Conservation (phyloP, 768 basidiomycete genomes). For the Lentinula detonsa region DNA sequence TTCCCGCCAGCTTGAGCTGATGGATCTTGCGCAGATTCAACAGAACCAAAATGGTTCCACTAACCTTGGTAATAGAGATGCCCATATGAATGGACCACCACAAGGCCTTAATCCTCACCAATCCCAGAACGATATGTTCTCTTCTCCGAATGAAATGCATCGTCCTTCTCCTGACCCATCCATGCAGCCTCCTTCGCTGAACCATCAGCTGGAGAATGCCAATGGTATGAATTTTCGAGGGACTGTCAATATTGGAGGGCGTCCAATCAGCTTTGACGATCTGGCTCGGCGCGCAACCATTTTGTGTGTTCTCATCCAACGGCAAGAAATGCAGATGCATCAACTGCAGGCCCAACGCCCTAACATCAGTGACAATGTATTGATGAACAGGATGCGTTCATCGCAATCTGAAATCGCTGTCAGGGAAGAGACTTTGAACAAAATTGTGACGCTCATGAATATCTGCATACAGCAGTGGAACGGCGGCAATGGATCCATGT, state of each 20-base stretch:
- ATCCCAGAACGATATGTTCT: conserved; percentile 38
- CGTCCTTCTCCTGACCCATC: conserved; percentile 45
- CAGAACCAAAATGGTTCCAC: conserved; percentile 34
- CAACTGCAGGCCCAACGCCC: conserved; percentile 16
- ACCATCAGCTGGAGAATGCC: conserved; percentile 13
- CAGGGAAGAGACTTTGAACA: conserved; percentile 33
- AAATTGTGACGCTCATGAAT: conserved; percentile 25
- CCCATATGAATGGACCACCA: background rate
- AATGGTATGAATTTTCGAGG: conserved; percentile 2
- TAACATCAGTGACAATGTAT: conserved; percentile 15
- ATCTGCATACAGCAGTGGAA: conserved; percentile 12
- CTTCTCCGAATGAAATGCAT: conserved; percentile 40
- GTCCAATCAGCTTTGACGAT: conserved; percentile 16
- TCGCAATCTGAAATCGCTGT: conserved; percentile 19
- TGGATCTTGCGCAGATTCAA: conserved; percentile 40
- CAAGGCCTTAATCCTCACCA: background rate
- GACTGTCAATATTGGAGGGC: conserved; percentile 10
- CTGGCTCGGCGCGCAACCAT: conserved; percentile 11
- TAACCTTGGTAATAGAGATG: conserved; percentile 25
- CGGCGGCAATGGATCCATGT: conserved; percentile 25
- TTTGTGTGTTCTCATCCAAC: conserved; percentile 12
- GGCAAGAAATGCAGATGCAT: conserved; percentile 13
- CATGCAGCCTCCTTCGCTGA: conserved; percentile 6
- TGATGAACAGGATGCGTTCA: conserved; percentile 15
- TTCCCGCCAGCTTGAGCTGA: conserved; percentile 39